Evolutionary conservation across 225 moss, liverwort and hornwort genomes (phyloP).

Genomic region (Sphagnum tenellum): DNA sequence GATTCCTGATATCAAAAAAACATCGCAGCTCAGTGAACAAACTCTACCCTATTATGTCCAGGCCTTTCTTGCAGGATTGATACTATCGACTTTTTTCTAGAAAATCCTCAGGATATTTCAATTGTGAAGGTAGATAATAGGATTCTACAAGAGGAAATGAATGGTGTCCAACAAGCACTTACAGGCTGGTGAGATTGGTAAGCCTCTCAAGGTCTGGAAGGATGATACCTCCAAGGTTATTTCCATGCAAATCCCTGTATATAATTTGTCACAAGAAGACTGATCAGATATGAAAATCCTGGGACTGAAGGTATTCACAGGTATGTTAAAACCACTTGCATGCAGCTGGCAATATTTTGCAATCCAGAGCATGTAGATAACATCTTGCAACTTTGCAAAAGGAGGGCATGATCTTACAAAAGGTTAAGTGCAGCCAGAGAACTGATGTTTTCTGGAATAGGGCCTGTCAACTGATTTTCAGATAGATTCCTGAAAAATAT

Average conservation of each 20-base stretch:
- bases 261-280: background rate
- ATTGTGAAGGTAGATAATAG: no score
- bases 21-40: no score
- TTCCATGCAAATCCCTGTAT: constrained; percentile 37
- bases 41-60: no score
- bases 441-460: constrained; percentile 49
- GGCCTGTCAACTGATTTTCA: constrained; percentile 38
- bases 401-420: constrained; percentile 22
- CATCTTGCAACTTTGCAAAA: background rate
- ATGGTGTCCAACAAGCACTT: constrained; percentile 5
- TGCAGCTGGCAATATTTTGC: no score
- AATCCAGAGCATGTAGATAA: no score
- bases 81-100: no score
- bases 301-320: background rate
- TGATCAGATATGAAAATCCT: background rate
- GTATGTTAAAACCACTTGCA: no score
- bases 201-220: constrained; percentile 47
- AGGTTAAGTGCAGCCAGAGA: constrained; percentile 45
- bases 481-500: constrained; percentile 32
- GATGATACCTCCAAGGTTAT: constrained; percentile 43
- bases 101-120: no score
- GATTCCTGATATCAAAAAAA: constrained; percentile 21
- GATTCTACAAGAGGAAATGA: no score
- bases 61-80: no score
- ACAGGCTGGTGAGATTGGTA: constrained; percentile 50